These are phyloP conservation scores for Saksenaea vasiformis DNA, from an alignment of 371 early-diverging fungal genomes.

Conservation along the genomic window DNA sequence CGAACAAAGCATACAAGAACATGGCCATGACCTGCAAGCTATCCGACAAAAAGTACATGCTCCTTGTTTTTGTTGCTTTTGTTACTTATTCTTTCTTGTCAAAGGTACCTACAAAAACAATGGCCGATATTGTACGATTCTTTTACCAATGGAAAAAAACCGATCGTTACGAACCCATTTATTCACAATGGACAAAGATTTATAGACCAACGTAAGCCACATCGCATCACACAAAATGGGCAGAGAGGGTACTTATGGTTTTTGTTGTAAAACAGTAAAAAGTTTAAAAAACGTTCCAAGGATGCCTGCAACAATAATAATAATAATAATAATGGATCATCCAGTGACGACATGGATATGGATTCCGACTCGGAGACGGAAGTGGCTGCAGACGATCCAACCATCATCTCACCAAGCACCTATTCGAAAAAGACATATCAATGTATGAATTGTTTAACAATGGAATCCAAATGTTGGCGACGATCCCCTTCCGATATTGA, in stretches of 20 bases:
- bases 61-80: neutral
- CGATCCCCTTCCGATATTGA: slow-evolving; percentile 56
- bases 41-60: slow-evolving; percentile 54
- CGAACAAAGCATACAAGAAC: slow-evolving; percentile 66
- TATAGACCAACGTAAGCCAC: slow-evolving; percentile 63
- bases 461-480: slow-evolving; percentile 54
- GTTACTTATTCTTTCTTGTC: slow-evolving; percentile 27
- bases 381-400: slow-evolving; percentile 36
- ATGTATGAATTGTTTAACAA: slow-evolving; percentile 63
- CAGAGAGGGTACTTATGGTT: neutral
- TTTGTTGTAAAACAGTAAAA: slow-evolving; percentile 36
- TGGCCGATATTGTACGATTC: slow-evolving; percentile 67
- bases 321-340: too few species aligned
- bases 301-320: neutral
- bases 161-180: slow-evolving; percentile 66
- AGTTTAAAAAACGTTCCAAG: slow-evolving; percentile 33
- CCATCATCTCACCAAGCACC: slow-evolving; percentile 29
- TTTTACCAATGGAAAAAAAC: slow-evolving; percentile 81
- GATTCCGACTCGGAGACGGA: slow-evolving; percentile 21
- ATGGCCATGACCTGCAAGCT: slow-evolving; percentile 72
- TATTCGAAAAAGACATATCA: slow-evolving; percentile 29
- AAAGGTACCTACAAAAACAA: slow-evolving; percentile 57
- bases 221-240: neutral
- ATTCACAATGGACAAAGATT: slow-evolving; percentile 71
- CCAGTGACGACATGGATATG: neutral